A percentile compares a stretch with the other conserved stretches of the same genome.
phyloP scores from a whole-genome alignment of 306 rosid species.

The Cucurbita argyrosperma region DNA sequence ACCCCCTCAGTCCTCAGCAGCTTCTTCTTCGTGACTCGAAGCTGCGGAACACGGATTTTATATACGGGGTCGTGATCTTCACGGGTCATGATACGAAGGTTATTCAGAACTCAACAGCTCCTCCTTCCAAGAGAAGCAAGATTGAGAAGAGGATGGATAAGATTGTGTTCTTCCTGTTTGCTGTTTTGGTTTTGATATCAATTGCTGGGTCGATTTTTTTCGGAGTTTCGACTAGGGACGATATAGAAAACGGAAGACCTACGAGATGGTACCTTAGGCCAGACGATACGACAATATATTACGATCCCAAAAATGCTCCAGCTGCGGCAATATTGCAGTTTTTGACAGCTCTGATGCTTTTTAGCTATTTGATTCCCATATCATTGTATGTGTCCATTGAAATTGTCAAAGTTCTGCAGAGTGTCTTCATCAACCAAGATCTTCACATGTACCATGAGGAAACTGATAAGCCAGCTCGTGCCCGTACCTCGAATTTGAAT shows the following conservation, averaged over 20 bases:
- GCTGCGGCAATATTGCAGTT: conserved; percentile 70
- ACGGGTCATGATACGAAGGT: conserved; percentile 94
- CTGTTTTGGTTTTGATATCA: conserved; percentile 47
- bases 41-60: conserved; percentile 86
- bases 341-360: conserved; percentile 75
- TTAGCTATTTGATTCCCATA: conserved; percentile 83
- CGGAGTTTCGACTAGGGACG: conserved; percentile 48
- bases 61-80: conserved; percentile 83
- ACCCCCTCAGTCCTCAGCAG: conserved; percentile 86
- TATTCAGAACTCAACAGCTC: conserved; percentile 81
- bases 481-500: conserved; percentile 91
- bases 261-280: conserved; percentile 96
- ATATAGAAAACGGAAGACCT: conserved; percentile 42
- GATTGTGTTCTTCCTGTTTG: conserved; percentile 53
- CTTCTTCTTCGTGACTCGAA: conserved; percentile 91
- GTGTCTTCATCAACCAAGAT: conserved; percentile 81
- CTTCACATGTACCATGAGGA: conserved; percentile 68
- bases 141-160: conserved; percentile 85
- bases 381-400: conserved; percentile 93
- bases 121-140: conserved; percentile 96
- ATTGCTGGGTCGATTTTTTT: conserved; percentile 55
- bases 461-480: conserved; percentile 77
- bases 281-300: conserved; percentile 46
- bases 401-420: conserved; percentile 90
- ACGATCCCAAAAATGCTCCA: conserved; percentile 44